Conservation (phyloP, 169 alveolate species). For the Besnoitia besnoiti region DNA sequence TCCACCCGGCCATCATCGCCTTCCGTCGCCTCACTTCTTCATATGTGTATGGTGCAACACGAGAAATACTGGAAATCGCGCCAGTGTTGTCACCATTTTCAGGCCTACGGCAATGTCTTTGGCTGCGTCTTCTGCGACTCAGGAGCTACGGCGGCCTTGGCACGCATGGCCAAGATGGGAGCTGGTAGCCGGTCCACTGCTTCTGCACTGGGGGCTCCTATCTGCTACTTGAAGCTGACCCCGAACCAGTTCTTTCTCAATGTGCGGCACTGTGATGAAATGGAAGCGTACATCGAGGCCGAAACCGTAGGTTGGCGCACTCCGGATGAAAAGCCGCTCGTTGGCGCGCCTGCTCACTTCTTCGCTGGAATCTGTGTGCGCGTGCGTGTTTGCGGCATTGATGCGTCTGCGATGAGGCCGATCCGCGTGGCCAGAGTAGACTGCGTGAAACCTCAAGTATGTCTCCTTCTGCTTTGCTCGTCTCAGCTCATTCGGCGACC, state of each 20-base stretch:
- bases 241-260: conserved; percentile 12
- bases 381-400: background rate
- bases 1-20: too few relatives aligned
- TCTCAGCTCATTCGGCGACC: too few relatives aligned
- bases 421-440: too few relatives aligned
- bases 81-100: too few relatives aligned
- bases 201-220: background rate
- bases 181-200: background rate
- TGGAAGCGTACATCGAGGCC: conserved; percentile 38
- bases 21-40: too few relatives aligned
- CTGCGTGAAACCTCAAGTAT: too few relatives aligned
- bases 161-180: background rate
- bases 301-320: conserved; percentile 10
- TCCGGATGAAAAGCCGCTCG: too few relatives aligned
- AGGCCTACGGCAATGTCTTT: background rate
- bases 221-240: conserved; percentile 22
- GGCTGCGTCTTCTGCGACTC: background rate
- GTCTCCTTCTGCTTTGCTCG: too few relatives aligned
- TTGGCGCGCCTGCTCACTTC: background rate
- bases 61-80: too few relatives aligned
- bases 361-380: background rate
- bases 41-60: too few relatives aligned
- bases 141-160: conserved; percentile 14
- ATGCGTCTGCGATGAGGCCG: background rate
- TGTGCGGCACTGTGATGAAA: conserved; percentile 20